Conservation (phyloP, 768 basidiomycete species). For the Boletus reticulatus region DNA sequence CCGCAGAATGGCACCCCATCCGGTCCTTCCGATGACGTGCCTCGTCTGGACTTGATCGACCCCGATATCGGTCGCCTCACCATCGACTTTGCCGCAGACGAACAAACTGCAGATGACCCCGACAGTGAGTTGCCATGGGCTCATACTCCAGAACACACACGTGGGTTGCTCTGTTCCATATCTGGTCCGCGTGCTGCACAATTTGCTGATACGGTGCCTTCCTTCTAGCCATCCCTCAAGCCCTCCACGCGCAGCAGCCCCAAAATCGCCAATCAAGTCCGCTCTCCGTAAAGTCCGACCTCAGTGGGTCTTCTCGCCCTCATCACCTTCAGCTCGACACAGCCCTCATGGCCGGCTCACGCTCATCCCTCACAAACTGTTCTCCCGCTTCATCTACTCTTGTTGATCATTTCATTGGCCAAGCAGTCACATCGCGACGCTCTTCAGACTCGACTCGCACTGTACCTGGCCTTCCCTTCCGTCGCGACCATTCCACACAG, state of each 20-base stretch:
- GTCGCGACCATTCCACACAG: conserved; percentile 58
- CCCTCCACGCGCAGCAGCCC: conserved; percentile 21
- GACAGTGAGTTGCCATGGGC: conserved; percentile 63
- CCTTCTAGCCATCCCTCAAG: conserved; percentile 27
- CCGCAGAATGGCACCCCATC: conserved; percentile 30
- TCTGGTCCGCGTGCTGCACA: conserved; percentile 26
- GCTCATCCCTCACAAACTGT: conserved; percentile 41
- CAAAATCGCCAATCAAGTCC: conserved; percentile 35
- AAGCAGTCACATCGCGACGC: conserved; percentile 40
- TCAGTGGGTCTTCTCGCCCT: conserved; percentile 36
- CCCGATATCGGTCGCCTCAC: conserved; percentile 56
- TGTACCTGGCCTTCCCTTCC: conserved; percentile 48
- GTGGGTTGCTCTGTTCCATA: conserved; percentile 38
- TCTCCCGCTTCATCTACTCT: conserved; percentile 44
- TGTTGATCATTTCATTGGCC: conserved; percentile 32
- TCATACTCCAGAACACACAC: conserved; percentile 36
- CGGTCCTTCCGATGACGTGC: conserved; percentile 29
- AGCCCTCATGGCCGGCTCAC: conserved; percentile 37
- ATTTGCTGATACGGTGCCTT: conserved; percentile 25
- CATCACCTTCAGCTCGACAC: conserved; percentile 64
- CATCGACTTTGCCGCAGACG: conserved; percentile 47
- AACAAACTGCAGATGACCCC: conserved; percentile 37
- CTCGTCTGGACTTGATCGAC: conserved; percentile 47
- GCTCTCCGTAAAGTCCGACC: conserved; percentile 39
- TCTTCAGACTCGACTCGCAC: conserved; percentile 73